A percentile compares a stretch with the other conserved stretches of the same genome.
Evolutionary conservation across 176 grass and related monocot genomes (phyloP).

Genomic region (Tillandsia fasciculata): DNA sequence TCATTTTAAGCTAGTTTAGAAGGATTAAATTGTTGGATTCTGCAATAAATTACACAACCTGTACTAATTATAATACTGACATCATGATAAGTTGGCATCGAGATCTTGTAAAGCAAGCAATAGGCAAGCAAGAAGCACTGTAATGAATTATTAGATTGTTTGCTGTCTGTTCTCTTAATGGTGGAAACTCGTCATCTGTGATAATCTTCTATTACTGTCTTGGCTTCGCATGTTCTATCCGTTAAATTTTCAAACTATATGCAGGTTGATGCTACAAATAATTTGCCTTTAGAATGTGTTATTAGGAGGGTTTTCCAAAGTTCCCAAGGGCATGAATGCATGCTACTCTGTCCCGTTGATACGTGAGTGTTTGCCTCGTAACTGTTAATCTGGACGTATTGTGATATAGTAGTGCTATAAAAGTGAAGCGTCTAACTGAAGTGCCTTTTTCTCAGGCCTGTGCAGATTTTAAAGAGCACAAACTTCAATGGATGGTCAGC

Average conservation of each 20-base stretch:
- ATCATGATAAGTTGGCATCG: no score
- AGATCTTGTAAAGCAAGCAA: no score
- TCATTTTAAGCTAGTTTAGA: no score
- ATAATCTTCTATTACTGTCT: not conserved
- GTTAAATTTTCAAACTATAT: not conserved
- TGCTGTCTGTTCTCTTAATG: not conserved
- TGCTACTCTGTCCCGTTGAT: conserved; percentile 89
- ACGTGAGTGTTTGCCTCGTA: conserved; percentile 31
- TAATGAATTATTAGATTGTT: not conserved
- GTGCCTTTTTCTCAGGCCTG: conserved; percentile 48
- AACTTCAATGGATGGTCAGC: conserved; percentile 82
- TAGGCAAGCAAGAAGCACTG: no score
- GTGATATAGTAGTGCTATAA: not conserved
- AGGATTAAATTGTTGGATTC: no score
- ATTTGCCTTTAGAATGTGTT: conserved; percentile 71
- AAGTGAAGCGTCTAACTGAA: not conserved
- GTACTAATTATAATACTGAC: no score
- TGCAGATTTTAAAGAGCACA: conserved; percentile 85
- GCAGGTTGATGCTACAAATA: conserved; percentile 76
- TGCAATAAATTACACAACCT: no score
- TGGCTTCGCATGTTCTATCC: not conserved
- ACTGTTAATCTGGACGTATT: not conserved
- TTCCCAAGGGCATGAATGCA: conserved; percentile 61
- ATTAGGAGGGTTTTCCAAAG: conserved; percentile 79
- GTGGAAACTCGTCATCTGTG: not conserved